Evolutionary conservation across 2,329 filamentous ascomycete genomes (phyloP).

Genomic region (Arachnomyces sp.): DNA sequence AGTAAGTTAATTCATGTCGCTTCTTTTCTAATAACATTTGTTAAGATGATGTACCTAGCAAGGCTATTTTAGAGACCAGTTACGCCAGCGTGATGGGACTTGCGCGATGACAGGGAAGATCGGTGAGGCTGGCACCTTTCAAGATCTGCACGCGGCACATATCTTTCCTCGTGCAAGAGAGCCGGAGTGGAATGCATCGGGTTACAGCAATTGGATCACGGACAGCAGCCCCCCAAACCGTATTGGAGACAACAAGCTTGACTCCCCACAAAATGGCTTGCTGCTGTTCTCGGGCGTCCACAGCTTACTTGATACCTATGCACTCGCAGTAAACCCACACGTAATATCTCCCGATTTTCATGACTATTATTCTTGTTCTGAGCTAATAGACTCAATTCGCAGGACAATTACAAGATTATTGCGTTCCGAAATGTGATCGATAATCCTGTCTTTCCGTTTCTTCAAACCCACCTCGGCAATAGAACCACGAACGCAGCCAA

Average conservation of each 20-base stretch:
- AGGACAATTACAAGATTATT: constrained; percentile 18
- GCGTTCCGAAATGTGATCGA: constrained; percentile 18
- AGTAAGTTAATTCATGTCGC: background rate
- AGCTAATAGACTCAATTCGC: background rate
- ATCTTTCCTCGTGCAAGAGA: constrained; percentile 21
- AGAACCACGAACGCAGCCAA: constrained; percentile 1
- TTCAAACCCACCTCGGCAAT: constrained; percentile 7
- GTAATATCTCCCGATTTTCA: constrained; percentile 10
- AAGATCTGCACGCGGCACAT: constrained; percentile 15
- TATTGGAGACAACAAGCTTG: constrained; percentile 12
- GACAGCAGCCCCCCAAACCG: constrained; percentile 4
- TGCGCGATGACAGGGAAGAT: constrained; percentile 13
- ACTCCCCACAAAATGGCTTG: constrained; percentile 22
- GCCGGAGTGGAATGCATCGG: constrained; percentile 12
- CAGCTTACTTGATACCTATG: constrained; percentile 15
- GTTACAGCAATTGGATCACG: constrained; percentile 12
- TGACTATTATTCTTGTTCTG: constrained; percentile 1
- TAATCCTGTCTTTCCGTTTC: background rate
- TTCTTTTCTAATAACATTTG: background rate
- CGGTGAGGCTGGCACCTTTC: constrained; percentile 7
- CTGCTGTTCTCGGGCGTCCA: constrained; percentile 16
- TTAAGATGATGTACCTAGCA: background rate
- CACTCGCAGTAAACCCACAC: constrained; percentile 19
- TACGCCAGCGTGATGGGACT: background rate
- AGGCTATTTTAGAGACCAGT: constrained; percentile 1